Evolutionary conservation across 352 stramenopile species (phyloP).

Genomic region (Globisporangium cylindrosporum): DNA sequence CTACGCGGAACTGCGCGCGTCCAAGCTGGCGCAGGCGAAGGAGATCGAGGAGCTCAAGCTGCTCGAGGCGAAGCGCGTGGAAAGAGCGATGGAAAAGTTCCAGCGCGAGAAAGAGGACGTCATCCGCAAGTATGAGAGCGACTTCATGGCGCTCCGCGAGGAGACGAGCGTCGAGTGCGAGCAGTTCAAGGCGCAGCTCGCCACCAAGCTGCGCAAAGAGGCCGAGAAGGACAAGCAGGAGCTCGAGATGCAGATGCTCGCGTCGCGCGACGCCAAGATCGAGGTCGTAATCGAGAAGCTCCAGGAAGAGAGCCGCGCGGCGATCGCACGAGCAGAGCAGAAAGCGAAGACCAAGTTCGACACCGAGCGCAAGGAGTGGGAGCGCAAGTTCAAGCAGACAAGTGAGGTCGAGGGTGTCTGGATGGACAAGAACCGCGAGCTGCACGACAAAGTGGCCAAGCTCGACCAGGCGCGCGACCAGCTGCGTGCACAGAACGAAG

Average conservation of each 20-base stretch:
- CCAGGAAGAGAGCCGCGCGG: constrained; percentile 59
- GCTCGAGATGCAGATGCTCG: constrained; percentile 69
- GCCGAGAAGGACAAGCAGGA: constrained; percentile 55
- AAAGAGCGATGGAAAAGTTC: constrained; percentile 32
- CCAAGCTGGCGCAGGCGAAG: constrained; percentile 49
- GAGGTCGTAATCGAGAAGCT: constrained; percentile 81
- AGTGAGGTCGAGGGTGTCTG: constrained; percentile 78
- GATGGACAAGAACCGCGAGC: constrained; percentile 83
- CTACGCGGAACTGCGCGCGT: constrained; percentile 39
- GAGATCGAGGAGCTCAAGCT: constrained; percentile 65
- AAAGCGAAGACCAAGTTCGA: constrained; percentile 49
- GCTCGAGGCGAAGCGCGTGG: constrained; percentile 35
- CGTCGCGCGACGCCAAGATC: constrained; percentile 73
- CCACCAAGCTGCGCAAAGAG: constrained; percentile 51
- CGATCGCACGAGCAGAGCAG: constrained; percentile 50
- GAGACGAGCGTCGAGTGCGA: constrained; percentile 63
- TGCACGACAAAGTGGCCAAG: constrained; percentile 64
- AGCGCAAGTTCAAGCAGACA: constrained; percentile 73
- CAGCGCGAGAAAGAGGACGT: constrained; percentile 71
- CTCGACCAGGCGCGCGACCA: constrained; percentile 48
- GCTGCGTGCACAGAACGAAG: constrained; percentile 46
- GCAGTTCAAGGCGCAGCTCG: constrained; percentile 58
- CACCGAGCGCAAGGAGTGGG: constrained; percentile 58
- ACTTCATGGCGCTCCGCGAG: constrained; percentile 48
- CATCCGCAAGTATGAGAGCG: constrained; percentile 54